Percentiles rank a stretch among this genome's conserved stretches.
Evolutionary conservation across 352 stramenopile genomes (phyloP).

Genomic region (Phytopythium oedochilum): DNA sequence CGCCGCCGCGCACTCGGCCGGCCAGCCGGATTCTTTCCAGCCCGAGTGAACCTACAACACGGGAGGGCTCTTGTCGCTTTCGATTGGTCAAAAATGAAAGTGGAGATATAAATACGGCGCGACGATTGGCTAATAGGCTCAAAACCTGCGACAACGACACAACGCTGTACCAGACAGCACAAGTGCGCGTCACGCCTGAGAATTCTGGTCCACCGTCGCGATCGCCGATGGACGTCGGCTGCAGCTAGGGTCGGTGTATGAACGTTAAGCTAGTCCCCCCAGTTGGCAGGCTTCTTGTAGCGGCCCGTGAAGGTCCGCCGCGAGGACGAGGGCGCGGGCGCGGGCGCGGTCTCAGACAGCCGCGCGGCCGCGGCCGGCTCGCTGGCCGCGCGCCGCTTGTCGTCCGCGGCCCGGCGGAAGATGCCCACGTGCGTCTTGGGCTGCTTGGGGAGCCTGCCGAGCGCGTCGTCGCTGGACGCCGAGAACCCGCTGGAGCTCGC

Average conservation of each 20-base stretch:
- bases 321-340: constrained; percentile 4
- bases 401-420: constrained; percentile 30
- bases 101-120: background rate
- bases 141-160: background rate
- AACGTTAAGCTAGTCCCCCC: constrained; percentile 42
- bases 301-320: constrained; percentile 62
- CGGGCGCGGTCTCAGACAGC: constrained; percentile 21
- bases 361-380: constrained; percentile 25
- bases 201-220: background rate
- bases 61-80: background rate
- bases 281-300: constrained; percentile 70
- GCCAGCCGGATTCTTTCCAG: background rate
- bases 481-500: constrained; percentile 51
- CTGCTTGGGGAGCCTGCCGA: constrained; percentile 9
- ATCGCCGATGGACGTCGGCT: no score
- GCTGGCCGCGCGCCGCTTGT: constrained; percentile 26
- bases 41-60: background rate
- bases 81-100: background rate
- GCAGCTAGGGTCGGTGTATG: background rate
- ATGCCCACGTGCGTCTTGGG: constrained; percentile 31
- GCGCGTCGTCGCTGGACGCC: constrained; percentile 26
- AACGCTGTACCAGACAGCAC: background rate
- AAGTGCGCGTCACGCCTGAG: background rate
- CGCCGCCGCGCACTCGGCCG: background rate
- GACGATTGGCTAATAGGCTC: background rate